Evolutionary conservation across 441 rosid species (phyloP), one percentile per base, ranked within the genome.

Genomic region (Erodium texanum): DNA sequence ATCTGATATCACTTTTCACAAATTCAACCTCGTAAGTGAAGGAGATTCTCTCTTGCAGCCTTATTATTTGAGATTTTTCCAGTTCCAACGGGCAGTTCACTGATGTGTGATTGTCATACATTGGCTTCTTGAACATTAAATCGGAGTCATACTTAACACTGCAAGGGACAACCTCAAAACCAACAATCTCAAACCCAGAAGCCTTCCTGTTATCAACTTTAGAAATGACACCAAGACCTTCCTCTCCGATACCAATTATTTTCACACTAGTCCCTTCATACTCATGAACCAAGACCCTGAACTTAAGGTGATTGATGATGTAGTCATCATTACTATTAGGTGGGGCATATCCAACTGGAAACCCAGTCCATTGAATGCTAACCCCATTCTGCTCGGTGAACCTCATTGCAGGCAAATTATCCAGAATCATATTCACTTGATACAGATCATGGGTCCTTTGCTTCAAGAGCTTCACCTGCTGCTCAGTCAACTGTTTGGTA

Each of bases 241-340:
- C 96, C 79, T 90, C 98, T 66, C 97, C 98, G 0, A 97, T 93
- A 64, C 98, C 96, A 61, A 90, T 87, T 20, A 93, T 86, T 82
- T 90, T 88, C 74, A 86, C 86, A 10, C 94, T 96, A 71, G 80
- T 85, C 23, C 92, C 97, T 68, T 82, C 96, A 27, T 92, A 92
- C 79, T 89, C 86, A 75, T 92, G 99, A 74, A 94, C 96, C 81
- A 89, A 77, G 43, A 94, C 93, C 68, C 71, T 92, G 79, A 92
- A 94, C 89, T 86, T 87, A 56, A 94, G 86, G 69, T 89, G 99
- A 77, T 92, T 94, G 71, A 94, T 83, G 43, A 94, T 86, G 83
- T 84, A 92, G 80, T 88, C 96, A 73, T 88, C 93, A 66, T 86
- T 83, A 71, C 89, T 78, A 80, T 86, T 85, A 8, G 84, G 85